Conservation (phyloP, 2,329 filamentous ascomycete genomes). For the Monosporascus sp. region DNA sequence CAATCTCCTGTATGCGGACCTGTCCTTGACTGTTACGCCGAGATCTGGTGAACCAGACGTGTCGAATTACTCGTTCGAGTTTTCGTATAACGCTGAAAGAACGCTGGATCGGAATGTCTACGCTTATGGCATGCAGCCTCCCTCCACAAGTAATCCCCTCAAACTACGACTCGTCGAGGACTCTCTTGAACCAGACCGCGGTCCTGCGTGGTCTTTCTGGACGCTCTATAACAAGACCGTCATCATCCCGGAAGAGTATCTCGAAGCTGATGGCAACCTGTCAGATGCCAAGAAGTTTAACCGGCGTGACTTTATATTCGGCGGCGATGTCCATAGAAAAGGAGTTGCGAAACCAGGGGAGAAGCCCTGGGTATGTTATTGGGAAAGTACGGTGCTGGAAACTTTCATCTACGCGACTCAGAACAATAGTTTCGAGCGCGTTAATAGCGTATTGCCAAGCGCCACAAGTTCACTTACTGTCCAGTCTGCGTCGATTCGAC, state of each 20-base stretch:
- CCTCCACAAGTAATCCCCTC: slow-evolving; percentile 32
- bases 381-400: slow-evolving; percentile 51
- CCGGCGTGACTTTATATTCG: slow-evolving; percentile 22
- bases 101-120: slow-evolving; percentile 33
- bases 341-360: slow-evolving; percentile 40
- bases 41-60: slow-evolving; percentile 21
- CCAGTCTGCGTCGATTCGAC: slow-evolving; percentile 5
- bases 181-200: slow-evolving; percentile 39
- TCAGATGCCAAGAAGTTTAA: background rate
- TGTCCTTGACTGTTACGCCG: slow-evolving; percentile 36
- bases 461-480: slow-evolving; percentile 2
- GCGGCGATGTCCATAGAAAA: slow-evolving; percentile 32
- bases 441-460: background rate
- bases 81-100: slow-evolving; percentile 32
- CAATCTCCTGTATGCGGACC: slow-evolving; percentile 42
- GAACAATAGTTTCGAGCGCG: slow-evolving; percentile 36
- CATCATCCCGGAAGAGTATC: slow-evolving; percentile 41
- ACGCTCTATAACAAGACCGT: slow-evolving; percentile 52
- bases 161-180: slow-evolving; percentile 47
- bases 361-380: slow-evolving; percentile 53
- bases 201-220: slow-evolving; percentile 51
- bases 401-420: slow-evolving; percentile 53
- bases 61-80: slow-evolving; percentile 35
- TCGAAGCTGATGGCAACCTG: slow-evolving; percentile 11
- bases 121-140: slow-evolving; percentile 51